Conservation (phyloP, 441 rosid genomes). For the Oxalis stricta region DNA sequence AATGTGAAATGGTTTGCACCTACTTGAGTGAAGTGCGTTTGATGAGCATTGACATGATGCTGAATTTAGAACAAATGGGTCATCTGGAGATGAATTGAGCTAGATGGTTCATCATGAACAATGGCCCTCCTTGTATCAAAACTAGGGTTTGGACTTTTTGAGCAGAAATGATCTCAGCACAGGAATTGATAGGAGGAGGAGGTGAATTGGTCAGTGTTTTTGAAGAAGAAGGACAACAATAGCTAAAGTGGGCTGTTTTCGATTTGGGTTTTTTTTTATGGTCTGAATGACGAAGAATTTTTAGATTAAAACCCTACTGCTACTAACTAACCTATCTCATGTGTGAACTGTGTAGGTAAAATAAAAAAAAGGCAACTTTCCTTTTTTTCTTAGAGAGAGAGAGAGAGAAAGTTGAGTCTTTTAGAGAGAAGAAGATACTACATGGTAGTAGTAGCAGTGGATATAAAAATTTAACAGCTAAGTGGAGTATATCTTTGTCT, state of each 20-base stretch:
- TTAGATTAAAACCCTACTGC: slow-evolving; percentile 49
- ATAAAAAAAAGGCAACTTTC: slow-evolving; percentile 1
- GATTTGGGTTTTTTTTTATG: slow-evolving; percentile 23
- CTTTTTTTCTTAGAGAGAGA: slow-evolving; percentile 2
- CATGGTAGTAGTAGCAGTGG: slow-evolving; percentile 1
- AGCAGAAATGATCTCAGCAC: slow-evolving; percentile 13
- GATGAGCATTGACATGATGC: slow-evolving; percentile 41
- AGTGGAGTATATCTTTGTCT: slow-evolving; percentile 1
- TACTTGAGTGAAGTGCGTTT: slow-evolving; percentile 31
- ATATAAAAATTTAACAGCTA: background rate
- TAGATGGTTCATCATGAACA: slow-evolving; percentile 19
- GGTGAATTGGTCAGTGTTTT: slow-evolving; percentile 18
- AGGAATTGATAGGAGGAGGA: slow-evolving; percentile 6
- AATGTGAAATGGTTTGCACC: slow-evolving; percentile 29
- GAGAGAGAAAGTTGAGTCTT: slow-evolving; percentile 5
- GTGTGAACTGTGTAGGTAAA: slow-evolving; percentile 19
- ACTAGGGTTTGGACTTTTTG: slow-evolving; percentile 22
- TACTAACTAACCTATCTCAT: slow-evolving; percentile 5
- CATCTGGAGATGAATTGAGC: slow-evolving; percentile 12
- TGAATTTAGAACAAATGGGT: slow-evolving; percentile 29
- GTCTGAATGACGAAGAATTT: slow-evolving; percentile 20
- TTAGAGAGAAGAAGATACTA: background rate
- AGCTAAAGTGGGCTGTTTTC: slow-evolving; percentile 13
- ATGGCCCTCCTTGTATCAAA: slow-evolving; percentile 11
- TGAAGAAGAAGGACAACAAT: background rate